A percentile compares a stretch with the other conserved stretches of the same genome.
Evolutionary conservation across 345 rosid genomes (phyloP).

Genomic region (Camelina sativa): DNA sequence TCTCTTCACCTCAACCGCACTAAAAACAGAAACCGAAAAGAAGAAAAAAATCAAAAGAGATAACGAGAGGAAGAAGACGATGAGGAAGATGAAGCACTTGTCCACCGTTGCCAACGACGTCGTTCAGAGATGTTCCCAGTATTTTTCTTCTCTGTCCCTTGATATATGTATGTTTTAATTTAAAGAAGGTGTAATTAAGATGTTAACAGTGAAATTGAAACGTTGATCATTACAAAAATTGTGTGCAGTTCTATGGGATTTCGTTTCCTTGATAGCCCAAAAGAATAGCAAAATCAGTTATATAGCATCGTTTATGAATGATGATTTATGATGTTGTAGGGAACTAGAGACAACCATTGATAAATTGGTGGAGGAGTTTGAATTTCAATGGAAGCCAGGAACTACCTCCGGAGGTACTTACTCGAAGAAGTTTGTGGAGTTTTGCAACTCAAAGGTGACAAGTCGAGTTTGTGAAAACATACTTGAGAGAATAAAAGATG

Average conservation of each 20-base stretch:
- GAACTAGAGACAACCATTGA: slow-evolving; percentile 53
- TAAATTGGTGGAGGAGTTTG: slow-evolving; percentile 68
- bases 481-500: slow-evolving; percentile 64
- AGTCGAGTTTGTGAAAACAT: slow-evolving; percentile 53
- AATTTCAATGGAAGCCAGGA: slow-evolving; percentile 62
- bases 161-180: neutral
- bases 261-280: neutral
- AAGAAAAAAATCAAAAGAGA: neutral
- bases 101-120: slow-evolving; percentile 83
- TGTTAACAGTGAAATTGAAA: neutral
- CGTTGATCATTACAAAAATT: neutral
- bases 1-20: slow-evolving; percentile 20
- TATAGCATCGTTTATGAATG: neutral
- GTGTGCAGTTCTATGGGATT: neutral
- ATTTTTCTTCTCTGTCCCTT: slow-evolving; percentile 9
- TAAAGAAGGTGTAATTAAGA: neutral
- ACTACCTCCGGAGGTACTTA: slow-evolving; percentile 41
- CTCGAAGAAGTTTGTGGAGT: slow-evolving; percentile 73
- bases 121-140: slow-evolving; percentile 69
- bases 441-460: slow-evolving; percentile 63
- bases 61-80: slow-evolving; percentile 23
- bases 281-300: neutral
- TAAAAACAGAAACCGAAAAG: slow-evolving; percentile 26
- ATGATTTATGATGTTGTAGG: slow-evolving; percentile 46
- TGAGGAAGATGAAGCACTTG: slow-evolving; percentile 64